Conservation (phyloP, 2,329 filamentous ascomycete genomes). For the Colletotrichum zoysiae region DNA sequence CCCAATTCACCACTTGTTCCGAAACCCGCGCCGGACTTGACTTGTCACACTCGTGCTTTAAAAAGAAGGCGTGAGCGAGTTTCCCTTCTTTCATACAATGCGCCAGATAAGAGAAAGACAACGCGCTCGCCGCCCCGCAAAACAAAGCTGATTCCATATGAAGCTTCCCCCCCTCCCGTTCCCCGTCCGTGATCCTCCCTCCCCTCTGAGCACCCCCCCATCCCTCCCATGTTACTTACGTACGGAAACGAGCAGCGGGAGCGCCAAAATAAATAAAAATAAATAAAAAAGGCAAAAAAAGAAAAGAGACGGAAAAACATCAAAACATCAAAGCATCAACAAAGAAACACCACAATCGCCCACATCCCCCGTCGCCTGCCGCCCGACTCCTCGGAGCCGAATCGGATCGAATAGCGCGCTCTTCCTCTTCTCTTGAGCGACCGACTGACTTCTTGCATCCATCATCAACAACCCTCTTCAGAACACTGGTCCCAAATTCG, state of each 20-base stretch:
- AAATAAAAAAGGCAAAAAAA: constrained; percentile 11
- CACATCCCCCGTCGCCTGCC: constrained; percentile 13
- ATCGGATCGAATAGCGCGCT: too few species aligned
- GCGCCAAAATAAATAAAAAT: constrained; percentile 5
- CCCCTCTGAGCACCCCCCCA: neutral
- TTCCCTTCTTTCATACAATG: too few species aligned
- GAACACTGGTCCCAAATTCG: neutral
- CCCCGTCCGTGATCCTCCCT: constrained; percentile 19
- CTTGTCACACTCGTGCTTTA: neutral
- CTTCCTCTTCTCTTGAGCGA: neutral
- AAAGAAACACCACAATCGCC: neutral
- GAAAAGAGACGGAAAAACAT: constrained; percentile 16
- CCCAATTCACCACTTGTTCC: constrained; percentile 9
- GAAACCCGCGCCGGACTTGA: neutral
- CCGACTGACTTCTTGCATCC: neutral
- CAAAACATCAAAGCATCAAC: constrained; percentile 33
- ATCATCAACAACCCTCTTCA: neutral
- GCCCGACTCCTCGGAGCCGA: neutral
- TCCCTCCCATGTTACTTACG: neutral
- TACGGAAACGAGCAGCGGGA: constrained; percentile 17
- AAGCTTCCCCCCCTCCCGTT: neutral
- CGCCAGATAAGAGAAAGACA: neutral
- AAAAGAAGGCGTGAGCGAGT: neutral
- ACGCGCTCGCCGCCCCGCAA: constrained; percentile 21
- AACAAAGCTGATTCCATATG: constrained; percentile 25